phyloP scores from a whole-genome alignment of 2,329 filamentous ascomycete genomes.

The Biscogniauxia sp. region DNA sequence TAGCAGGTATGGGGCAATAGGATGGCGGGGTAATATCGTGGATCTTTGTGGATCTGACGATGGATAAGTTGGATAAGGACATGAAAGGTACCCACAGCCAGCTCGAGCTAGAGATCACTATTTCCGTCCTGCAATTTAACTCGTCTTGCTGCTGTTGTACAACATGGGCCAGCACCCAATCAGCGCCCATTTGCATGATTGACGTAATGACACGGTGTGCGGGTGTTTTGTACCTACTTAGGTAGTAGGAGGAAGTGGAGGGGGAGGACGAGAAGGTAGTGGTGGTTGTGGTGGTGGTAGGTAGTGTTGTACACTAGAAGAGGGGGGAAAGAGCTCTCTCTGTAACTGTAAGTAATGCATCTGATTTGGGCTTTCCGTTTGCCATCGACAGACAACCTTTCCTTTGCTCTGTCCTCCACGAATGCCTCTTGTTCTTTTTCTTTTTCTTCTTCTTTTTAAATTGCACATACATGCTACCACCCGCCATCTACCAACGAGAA shows the following conservation, averaged over 20 bases:
- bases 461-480: background rate
- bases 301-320: too few relatives aligned
- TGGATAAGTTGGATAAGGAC: conserved; percentile 1
- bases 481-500: background rate
- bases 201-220: conserved; percentile 25
- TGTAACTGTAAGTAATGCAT: too few relatives aligned
- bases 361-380: conserved; percentile 6
- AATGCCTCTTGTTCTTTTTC: too few relatives aligned
- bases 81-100: background rate
- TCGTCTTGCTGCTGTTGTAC: too few relatives aligned
- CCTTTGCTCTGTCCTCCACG: too few relatives aligned
- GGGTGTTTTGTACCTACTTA: too few relatives aligned
- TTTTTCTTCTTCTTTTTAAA: background rate
- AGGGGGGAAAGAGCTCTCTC: too few relatives aligned
- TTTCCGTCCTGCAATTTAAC: background rate
- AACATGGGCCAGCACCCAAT: background rate
- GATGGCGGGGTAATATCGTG: conserved; percentile 1
- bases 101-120: background rate
- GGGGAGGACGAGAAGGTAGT: background rate
- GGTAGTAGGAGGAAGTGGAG: conserved; percentile 8
- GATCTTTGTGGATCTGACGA: background rate
- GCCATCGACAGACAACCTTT: background rate
- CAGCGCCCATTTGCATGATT: conserved; percentile 17
- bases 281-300: too few relatives aligned
- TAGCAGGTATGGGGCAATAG: background rate